phyloP scores from a whole-genome alignment of 2,329 filamentous ascomycete species.

The Cercospora canescens region DNA sequence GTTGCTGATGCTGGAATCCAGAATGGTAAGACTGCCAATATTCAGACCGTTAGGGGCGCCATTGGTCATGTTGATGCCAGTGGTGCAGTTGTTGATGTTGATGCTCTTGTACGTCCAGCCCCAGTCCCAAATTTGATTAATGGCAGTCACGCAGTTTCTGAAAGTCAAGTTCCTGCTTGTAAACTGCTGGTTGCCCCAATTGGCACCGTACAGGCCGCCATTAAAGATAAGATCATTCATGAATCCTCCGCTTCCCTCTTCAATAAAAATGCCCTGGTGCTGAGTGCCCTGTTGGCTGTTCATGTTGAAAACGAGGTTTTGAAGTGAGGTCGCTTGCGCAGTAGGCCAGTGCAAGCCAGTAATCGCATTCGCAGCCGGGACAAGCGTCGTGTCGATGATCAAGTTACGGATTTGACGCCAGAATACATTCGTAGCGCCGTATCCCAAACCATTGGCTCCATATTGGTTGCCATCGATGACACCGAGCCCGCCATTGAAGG shows the following conservation, averaged over 20 bases:
- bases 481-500: constrained; percentile 54
- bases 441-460: constrained; percentile 40
- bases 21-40: constrained; percentile 57
- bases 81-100: constrained; percentile 55
- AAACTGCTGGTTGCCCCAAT: constrained; percentile 48
- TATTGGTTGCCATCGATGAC: constrained; percentile 60
- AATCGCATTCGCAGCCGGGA: constrained; percentile 45
- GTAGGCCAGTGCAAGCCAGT: constrained; percentile 50
- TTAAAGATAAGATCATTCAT: constrained; percentile 48
- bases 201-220: constrained; percentile 44
- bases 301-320: constrained; percentile 49
- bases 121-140: constrained; percentile 62
- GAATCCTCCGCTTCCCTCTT: constrained; percentile 47
- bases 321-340: constrained; percentile 47
- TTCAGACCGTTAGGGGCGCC: constrained; percentile 44
- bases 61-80: constrained; percentile 53
- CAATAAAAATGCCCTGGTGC: constrained; percentile 48
- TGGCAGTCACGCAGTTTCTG: constrained; percentile 52
- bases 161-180: constrained; percentile 60
- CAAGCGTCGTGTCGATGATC: constrained; percentile 58
- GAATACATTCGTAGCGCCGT: constrained; percentile 60
- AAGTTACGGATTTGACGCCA: constrained; percentile 66
- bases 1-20: constrained; percentile 58
- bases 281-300: constrained; percentile 47
- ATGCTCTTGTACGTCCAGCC: constrained; percentile 49